Evolutionary conservation across 257 asterid species (phyloP), one percentile per base, ranked within the genome.

Genomic region (Apocynum venetum): DNA sequence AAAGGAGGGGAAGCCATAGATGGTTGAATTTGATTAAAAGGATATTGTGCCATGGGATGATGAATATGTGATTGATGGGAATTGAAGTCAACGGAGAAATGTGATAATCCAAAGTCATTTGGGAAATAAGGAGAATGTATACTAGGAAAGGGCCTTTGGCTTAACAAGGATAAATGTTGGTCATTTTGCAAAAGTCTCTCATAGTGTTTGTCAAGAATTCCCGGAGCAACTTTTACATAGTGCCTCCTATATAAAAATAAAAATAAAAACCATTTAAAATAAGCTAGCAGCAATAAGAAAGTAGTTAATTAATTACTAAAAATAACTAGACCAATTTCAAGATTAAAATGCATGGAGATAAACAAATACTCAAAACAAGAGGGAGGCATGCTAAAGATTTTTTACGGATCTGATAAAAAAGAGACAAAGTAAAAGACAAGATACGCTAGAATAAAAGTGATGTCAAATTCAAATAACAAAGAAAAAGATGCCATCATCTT

Each of bases 151-250:
- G 92, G 88, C 8, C 71, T 72, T 65, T 60, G 82, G 66, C 89
- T 88, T 36, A 91, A 66, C 11, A 25, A 41, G 0, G 20, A 13
- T 25, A 93, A 71, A 0, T 87, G 80, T 73, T 69, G 66, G 41
- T 89, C 88, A 80, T 79, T 83, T 41, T 78, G 84, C 76, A 90
- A 31, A 17, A 93, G 86, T 83, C 86, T 90, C 38, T 88, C 87
- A 36, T 86, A 91, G 46, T 88, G 91, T 53, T 74, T 88, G 9
- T 89, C 93, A 25, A 93, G 84, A 1, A 66, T 8, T 44, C 93
- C 96, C 0, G 91, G 80, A 1, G 89, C 81, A 77, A 90, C 87
- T 6, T 8, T 84, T 75, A 88, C 86, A 7, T 46, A 49, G 71
- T 93, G 98, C 44, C 86, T 84, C 92, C 98, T 93, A 79, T 14